Evolutionary conservation across 2,329 filamentous ascomycete species (phyloP).

Genomic region (Botryotinia calthae): DNA sequence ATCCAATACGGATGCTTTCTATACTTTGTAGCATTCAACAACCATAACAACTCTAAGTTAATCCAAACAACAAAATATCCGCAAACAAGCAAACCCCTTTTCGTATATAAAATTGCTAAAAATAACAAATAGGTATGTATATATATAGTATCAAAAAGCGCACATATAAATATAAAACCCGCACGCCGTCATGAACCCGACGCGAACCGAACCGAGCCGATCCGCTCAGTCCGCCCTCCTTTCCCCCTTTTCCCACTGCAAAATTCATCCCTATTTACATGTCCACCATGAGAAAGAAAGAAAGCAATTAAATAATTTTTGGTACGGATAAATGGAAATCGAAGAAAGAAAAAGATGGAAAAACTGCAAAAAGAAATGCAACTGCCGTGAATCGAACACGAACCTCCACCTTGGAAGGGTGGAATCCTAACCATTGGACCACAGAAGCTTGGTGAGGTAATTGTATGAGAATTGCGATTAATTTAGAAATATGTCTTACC

Average conservation of each 20-base stretch:
- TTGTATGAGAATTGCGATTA: too few relatives aligned
- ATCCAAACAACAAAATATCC: neutral
- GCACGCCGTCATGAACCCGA: neutral
- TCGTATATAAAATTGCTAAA: neutral
- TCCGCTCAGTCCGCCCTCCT: neutral
- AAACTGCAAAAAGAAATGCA: neutral
- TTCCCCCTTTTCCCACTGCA: neutral
- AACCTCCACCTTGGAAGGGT: slow-evolving; percentile 22
- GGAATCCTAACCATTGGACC: slow-evolving; percentile 23
- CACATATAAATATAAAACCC: neutral
- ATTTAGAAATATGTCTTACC: too few relatives aligned
- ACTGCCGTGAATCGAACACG: slow-evolving; percentile 21
- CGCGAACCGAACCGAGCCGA: neutral
- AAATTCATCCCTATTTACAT: neutral
- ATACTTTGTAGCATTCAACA: neutral
- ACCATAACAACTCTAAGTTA: too few relatives aligned
- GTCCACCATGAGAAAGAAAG: neutral
- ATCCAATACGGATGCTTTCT: too few relatives aligned
- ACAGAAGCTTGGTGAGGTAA: slow-evolving; percentile 1
- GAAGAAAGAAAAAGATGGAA: neutral
- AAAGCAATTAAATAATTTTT: too few relatives aligned
- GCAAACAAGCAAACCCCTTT: neutral
- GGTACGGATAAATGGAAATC: too few relatives aligned
- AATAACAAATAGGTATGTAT: neutral
- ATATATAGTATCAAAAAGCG: neutral